Base-by-base conservation (phyloP, 805 yeast species). In the Schizosaccharomyces lindneri region DNA sequence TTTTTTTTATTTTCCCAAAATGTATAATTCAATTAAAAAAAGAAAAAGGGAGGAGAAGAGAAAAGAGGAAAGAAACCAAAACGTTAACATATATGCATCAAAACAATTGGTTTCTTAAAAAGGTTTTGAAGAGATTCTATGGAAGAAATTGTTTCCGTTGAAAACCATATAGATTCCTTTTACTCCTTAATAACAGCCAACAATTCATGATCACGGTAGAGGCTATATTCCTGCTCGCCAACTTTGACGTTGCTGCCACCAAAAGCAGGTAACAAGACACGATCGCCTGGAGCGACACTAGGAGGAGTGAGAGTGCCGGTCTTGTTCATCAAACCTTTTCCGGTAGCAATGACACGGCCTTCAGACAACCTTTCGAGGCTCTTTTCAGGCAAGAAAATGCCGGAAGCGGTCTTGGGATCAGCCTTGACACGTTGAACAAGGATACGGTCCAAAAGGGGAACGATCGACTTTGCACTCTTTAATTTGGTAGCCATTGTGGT, bases 361-460 rank as follows among this genome's bases (percentile, higher is more conserved):
- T 87, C 85, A 78, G 86, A 86, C 70, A 88, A 80, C 76, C 90
- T 93, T 73, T 87, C 90, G 68, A 84, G 94, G 78, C 90, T 89
- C 79, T 88, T 88, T 76, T 89, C 97, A 65, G 97, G 97, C 67
- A 89, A 84, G 75, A 81, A 86, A 70, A 89, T 80, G 70, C 97
- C 97, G 57, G 93, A 82, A 63, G 95, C 85, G 64, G 97, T 89
- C 77, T 88, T 79, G 66, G 90, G 79, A 70, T 86, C 84, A 64
- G 95, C 95, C 79, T 87, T 88, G 71, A 84, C 75, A 74, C 97
- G 85, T 78, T 89, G 97, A 65, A 93, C 96, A 65, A 93, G 81
- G 64, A 93, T 90, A 76, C 98, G 85, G 82, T 93, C 97, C 68
- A 93, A 79, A 68, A 94, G 81, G 65, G 98, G 98, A 67, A 84